Evolutionary conservation across 805 yeast species (phyloP).

Genomic region (Danielia reshetovae): DNA sequence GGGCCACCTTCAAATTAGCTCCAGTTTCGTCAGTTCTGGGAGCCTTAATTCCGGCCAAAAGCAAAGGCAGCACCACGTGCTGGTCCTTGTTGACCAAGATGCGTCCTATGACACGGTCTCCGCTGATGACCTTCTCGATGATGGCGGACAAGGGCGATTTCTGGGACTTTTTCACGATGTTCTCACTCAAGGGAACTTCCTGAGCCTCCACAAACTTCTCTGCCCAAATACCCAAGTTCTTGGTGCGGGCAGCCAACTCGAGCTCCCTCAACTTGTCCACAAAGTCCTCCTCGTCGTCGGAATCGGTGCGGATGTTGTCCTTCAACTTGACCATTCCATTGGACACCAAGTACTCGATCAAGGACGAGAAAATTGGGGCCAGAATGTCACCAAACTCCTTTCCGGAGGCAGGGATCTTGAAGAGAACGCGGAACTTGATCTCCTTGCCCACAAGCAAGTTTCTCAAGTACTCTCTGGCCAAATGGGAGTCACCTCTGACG

Average conservation of each 20-base stretch:
- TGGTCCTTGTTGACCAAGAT: slow-evolving; percentile 42
- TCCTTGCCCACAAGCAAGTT: slow-evolving; percentile 60
- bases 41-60: slow-evolving; percentile 69
- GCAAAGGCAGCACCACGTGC: slow-evolving; percentile 57
- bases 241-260: slow-evolving; percentile 49
- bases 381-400: slow-evolving; percentile 71
- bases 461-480: slow-evolving; percentile 60
- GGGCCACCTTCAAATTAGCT: slow-evolving; percentile 33
- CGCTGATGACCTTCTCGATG: slow-evolving; percentile 73
- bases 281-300: slow-evolving; percentile 41
- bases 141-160: slow-evolving; percentile 49
- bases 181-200: slow-evolving; percentile 25
- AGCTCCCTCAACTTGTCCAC: slow-evolving; percentile 33
- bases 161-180: slow-evolving; percentile 32
- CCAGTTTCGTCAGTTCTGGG: slow-evolving; percentile 58
- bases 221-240: slow-evolving; percentile 57
- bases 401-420: slow-evolving; percentile 45
- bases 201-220: slow-evolving; percentile 16
- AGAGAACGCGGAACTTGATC: slow-evolving; percentile 54
- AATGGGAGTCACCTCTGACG: slow-evolving; percentile 56
- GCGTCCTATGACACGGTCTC: slow-evolving; percentile 71
- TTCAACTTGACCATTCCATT: slow-evolving; percentile 63
- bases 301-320: slow-evolving; percentile 39
- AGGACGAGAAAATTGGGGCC: slow-evolving; percentile 58
- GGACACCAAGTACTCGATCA: slow-evolving; percentile 51